Conservation (phyloP, 352 stramenopile genomes). For the Phytopythium kandeliae region DNA sequence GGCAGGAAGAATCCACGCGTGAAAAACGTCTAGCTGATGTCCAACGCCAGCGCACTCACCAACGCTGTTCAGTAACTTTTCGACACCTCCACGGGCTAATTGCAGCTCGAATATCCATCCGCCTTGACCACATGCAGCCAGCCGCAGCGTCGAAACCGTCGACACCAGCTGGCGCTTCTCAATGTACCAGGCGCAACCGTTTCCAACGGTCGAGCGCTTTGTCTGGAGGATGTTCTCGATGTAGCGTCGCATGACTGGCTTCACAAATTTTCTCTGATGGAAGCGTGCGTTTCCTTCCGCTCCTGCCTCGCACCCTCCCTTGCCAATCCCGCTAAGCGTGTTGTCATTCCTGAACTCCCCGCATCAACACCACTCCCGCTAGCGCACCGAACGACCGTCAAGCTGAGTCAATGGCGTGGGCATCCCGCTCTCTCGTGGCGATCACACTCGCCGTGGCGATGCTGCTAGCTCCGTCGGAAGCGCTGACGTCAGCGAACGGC, state of each 20-base stretch:
- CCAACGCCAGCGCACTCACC: too few relatives aligned
- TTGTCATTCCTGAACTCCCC: background rate
- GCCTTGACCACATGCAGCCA: too few relatives aligned
- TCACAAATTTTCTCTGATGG: background rate
- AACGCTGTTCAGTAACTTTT: too few relatives aligned
- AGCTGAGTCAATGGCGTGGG: background rate
- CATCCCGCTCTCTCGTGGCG: background rate
- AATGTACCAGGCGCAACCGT: background rate
- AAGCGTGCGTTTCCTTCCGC: background rate
- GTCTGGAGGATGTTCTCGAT: background rate
- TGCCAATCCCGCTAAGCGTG: background rate
- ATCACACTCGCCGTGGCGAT: background rate
- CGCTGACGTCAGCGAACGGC: background rate
- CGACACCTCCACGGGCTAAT: too few relatives aligned
- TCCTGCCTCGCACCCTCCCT: background rate
- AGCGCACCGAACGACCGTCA: background rate
- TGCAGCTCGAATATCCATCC: too few relatives aligned
- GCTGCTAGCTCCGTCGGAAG: background rate
- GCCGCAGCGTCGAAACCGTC: background rate
- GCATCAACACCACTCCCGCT: background rate
- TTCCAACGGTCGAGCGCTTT: background rate
- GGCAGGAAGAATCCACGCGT: too few relatives aligned
- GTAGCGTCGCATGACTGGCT: conserved; percentile 1
- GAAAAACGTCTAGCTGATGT: too few relatives aligned
- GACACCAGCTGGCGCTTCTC: background rate